Evolutionary conservation across 371 early-diverging fungal species (phyloP).

Genomic region (Mucor lusitanicus): DNA sequence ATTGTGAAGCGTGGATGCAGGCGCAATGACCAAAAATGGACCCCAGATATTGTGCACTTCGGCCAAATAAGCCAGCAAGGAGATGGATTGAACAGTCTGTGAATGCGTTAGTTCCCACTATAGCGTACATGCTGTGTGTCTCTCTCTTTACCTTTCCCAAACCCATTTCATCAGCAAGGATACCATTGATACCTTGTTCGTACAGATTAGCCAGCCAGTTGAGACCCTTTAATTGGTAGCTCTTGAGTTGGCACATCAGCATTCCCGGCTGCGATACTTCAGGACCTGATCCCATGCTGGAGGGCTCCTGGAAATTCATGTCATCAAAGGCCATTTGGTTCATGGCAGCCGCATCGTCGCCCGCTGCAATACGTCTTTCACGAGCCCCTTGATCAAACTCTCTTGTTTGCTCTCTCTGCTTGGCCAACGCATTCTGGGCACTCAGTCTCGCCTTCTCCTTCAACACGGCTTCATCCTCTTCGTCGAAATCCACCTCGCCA

Average conservation of each 20-base stretch:
- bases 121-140: neutral
- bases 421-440: conserved; percentile 80
- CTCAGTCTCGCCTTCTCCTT: conserved; percentile 71
- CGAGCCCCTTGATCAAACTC: conserved; percentile 71
- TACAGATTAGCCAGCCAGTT: conserved; percentile 98
- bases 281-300: conserved; percentile 70
- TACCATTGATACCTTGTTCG: conserved; percentile 97
- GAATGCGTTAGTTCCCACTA: neutral
- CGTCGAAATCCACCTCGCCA: conserved; percentile 79
- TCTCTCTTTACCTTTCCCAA: conserved; percentile 76
- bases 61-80: conserved; percentile 88
- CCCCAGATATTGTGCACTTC: conserved; percentile 94
- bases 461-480: conserved; percentile 72
- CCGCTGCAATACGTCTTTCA: conserved; percentile 49
- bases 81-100: conserved; percentile 96
- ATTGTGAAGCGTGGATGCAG: conserved; percentile 96
- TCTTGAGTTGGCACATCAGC: conserved; percentile 88
- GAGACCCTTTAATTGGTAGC: conserved; percentile 97
- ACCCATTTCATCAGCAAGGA: conserved; percentile 97
- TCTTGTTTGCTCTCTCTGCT: conserved; percentile 71
- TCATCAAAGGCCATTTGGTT: conserved; percentile 66
- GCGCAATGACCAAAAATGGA: conserved; percentile 95
- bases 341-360: conserved; percentile 47
- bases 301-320: conserved; percentile 85
- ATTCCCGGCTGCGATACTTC: conserved; percentile 86